Evolutionary conservation across 495 filamentous ascomycete genomes (phyloP).

Genomic region (Pyrenula aspistea): DNA sequence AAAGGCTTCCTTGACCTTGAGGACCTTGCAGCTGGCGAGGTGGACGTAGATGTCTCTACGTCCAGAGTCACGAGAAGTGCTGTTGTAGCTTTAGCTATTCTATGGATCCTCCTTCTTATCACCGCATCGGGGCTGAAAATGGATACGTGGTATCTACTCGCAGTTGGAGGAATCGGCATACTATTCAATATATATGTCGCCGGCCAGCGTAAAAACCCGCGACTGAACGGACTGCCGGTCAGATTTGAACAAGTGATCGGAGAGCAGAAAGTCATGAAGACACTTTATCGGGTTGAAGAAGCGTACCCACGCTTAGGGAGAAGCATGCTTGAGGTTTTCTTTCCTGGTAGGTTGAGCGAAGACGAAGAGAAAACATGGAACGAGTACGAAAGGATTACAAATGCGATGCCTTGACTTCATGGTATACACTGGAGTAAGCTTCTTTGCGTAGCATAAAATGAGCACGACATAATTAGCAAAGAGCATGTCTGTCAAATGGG

Average conservation of each 20-base stretch:
- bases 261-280: constrained; percentile 20
- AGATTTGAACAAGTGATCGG: constrained; percentile 15
- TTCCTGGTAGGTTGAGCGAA: constrained; percentile 19
- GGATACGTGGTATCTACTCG: constrained; percentile 14
- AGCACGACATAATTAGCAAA: no score
- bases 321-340: constrained; percentile 19
- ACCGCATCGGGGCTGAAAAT: not conserved
- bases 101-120: not conserved
- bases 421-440: no score
- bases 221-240: constrained; percentile 17
- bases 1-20: constrained; percentile 2
- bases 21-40: not conserved
- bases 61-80: not conserved
- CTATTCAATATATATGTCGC: constrained; percentile 31
- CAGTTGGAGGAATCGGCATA: constrained; percentile 30
- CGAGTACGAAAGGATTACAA: no score
- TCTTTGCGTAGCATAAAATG: no score
- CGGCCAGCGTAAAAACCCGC: constrained; percentile 15
- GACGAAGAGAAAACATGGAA: no score
- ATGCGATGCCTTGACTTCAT: no score
- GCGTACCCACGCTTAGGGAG: constrained; percentile 17
- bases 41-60: no score
- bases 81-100: not conserved
- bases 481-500: no score
- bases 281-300: constrained; percentile 17